Base-by-base conservation (phyloP, 345 rosid genomes). In the Citrus australasica region DNA sequence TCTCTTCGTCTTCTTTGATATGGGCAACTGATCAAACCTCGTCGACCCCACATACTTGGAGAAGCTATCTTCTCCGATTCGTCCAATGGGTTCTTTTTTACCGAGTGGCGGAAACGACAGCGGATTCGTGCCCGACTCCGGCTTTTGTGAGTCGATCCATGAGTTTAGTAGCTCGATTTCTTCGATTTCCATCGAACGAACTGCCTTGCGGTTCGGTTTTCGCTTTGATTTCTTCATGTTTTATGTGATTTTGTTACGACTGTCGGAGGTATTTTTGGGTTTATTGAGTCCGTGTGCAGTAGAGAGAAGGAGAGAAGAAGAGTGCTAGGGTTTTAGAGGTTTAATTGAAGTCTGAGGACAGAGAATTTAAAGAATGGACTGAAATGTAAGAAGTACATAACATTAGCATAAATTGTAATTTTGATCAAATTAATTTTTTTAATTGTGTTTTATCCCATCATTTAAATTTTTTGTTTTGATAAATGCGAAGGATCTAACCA, bases 131-230 rank as follows among this genome's bases (percentile, higher is more conserved):
- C 97, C 97, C 4, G 97, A 91, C 24, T 92, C 97, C 1, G 95
- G 98, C 83, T 90, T 92, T 79, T 90, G 89, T 9, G 95, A 84
- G 56, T 90, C 93, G 46, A 94, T 92, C 99, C 99, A 96, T 64
- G 86, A 69, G 76, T 84, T 88, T 3, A 96, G 85, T 19, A 84
- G 68, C 68, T 38, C 84, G 33, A 92, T 87, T 67, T 93, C 97
- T 40, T 91, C 87, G 22, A 75, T 67, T 84, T 92, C 96, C 32
- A 69, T n/a, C 67, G 67, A 55, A 67, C 86, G 90, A 8, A 78
- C 70, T 78, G 80, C 83, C 84, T 82, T 85, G 55, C 86, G 80
- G 69, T 77, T 76, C 79, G 9, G 87, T 82, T 78, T 84, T 86
- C 55, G 82, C 83, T 67, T 76, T 33, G 86, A 81, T 65, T 76